Base-by-base conservation (phyloP, 1,139 yeast species). In the Cylindricascospora bacillispora region DNA sequence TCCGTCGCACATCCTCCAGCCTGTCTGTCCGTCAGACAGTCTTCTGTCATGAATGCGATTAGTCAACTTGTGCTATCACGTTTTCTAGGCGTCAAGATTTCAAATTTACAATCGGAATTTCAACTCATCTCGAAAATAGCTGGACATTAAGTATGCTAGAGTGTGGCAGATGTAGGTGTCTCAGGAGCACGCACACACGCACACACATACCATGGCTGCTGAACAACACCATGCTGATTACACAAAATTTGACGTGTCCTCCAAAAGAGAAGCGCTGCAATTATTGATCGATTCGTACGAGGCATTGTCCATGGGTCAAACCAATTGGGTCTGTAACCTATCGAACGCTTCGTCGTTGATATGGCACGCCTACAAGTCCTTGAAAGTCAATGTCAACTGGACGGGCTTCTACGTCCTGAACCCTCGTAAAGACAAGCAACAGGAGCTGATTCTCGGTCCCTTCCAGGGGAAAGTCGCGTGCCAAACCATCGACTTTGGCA, bases 381-480 rank as follows among this genome's bases (percentile, higher is more conserved):
- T 79, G 4, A 50, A 49, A n/a, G 39, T 52, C 15, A 52, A 59
- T 1, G 81, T 86, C 13, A 89, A 89, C 52, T 89, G 98, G 98
- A 72, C 93, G 0, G 98, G 98, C 0, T 85, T 89, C 50, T 89
- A 89, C 47, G 70, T 81, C 1, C 35, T 45, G 3, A 31, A 38
- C 13, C 35, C 36, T 9, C 49, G 45, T 5, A 44, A 43, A 6
- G n/a, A n/a, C n/a, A 49, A 49, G n/a, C 39, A 50, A 0, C 30
- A 48, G 0, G 71, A 67, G 44, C 61, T 89, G 32, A 65, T 82
- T 19, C 62, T 89, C 27, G 98, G 93, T 0, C 98, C 98, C 6
- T 89, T 89, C 53, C 94, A 83, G 54, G 98, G 98, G 1, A 83
- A 83, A 53, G 97, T 89, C 3, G 97, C 97, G 0, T 89, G 98